A percentile compares a stretch with the other conserved stretches of the same genome.
Conservation (phyloP, 345 rosid species). For the Populus euphratica region DNA sequence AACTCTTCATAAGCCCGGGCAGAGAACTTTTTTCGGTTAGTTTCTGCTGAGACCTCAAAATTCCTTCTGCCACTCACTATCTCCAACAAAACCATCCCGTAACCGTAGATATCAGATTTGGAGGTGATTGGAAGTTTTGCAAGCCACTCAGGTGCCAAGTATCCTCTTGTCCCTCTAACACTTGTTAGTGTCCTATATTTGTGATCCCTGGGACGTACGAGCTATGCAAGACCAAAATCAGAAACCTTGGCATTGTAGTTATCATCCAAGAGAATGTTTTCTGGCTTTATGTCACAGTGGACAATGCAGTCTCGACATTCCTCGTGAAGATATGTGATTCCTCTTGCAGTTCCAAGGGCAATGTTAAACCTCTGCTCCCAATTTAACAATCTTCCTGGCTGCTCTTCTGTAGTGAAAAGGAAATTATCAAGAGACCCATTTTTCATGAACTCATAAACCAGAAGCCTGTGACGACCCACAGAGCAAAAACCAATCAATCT, state of each 20-base stretch:
- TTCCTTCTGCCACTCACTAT: slow-evolving; percentile 27
- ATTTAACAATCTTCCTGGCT: slow-evolving; percentile 15
- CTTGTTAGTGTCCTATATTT: slow-evolving; percentile 23
- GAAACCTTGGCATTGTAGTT: slow-evolving; percentile 26
- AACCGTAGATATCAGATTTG: slow-evolving; percentile 29
- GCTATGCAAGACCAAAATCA: slow-evolving; percentile 35
- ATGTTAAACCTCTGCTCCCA: slow-evolving; percentile 23
- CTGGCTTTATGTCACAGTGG: slow-evolving; percentile 35
- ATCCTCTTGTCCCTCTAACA: slow-evolving; percentile 33
- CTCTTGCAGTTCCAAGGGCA: slow-evolving; percentile 32
- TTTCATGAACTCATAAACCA: slow-evolving; percentile 35
- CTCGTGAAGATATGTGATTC: slow-evolving; percentile 33
- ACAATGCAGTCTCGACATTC: slow-evolving; percentile 37
- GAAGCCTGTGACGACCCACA: slow-evolving; percentile 29
- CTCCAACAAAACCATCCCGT: slow-evolving; percentile 33
- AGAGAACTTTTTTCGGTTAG: slow-evolving; percentile 48
- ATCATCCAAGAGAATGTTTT: slow-evolving; percentile 31
- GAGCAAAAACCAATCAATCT: slow-evolving; percentile 30
- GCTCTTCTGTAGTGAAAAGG: slow-evolving; percentile 12
- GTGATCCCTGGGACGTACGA: slow-evolving; percentile 24
- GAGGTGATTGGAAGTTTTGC: slow-evolving; percentile 33
- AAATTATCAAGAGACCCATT: slow-evolving; percentile 27
- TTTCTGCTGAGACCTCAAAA: slow-evolving; percentile 20
- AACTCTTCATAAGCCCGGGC: slow-evolving; percentile 62
- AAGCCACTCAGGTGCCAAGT: slow-evolving; percentile 33